These are phyloP conservation scores for Fusarium burgessii DNA, from an alignment of 2,329 filamentous ascomycete genomes.

Conservation along the genomic window DNA sequence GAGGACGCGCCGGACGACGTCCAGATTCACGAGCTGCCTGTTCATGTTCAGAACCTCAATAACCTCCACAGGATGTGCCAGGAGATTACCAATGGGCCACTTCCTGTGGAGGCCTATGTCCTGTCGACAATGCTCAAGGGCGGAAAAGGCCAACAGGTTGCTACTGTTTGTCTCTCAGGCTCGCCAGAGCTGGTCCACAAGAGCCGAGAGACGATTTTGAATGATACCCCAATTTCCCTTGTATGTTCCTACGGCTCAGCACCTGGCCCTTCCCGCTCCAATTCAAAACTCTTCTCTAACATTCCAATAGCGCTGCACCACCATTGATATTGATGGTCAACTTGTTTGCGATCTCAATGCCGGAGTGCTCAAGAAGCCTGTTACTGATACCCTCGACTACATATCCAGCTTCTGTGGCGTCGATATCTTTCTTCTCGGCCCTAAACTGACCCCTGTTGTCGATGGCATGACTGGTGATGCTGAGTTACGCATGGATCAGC, in stretches of 20 bases:
- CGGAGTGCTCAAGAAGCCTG: constrained; percentile 77
- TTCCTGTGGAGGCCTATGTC: constrained; percentile 86
- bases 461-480: constrained; percentile 80
- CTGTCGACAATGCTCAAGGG: constrained; percentile 83
- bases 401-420: constrained; percentile 91
- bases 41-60: constrained; percentile 88
- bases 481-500: constrained; percentile 87
- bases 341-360: constrained; percentile 81
- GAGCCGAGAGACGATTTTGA: constrained; percentile 89
- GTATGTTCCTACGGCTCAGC: constrained; percentile 66
- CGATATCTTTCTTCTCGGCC: constrained; percentile 94
- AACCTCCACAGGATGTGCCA: constrained; percentile 83
- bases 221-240: constrained; percentile 91
- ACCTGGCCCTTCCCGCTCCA: background rate
- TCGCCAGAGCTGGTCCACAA: constrained; percentile 88
- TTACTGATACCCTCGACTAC: constrained; percentile 87
- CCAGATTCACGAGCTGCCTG: constrained; percentile 88
- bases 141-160: constrained; percentile 74
- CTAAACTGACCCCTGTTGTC: constrained; percentile 84
- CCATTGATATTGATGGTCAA: constrained; percentile 91
- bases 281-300: constrained; percentile 21
- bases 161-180: constrained; percentile 91
- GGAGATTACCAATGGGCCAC: constrained; percentile 77
- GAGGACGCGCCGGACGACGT: constrained; percentile 87
- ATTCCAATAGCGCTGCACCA: constrained; percentile 80